Conservation (phyloP, 2,329 filamentous ascomycete species). For the Fusarium sterilihyphosum region DNA sequence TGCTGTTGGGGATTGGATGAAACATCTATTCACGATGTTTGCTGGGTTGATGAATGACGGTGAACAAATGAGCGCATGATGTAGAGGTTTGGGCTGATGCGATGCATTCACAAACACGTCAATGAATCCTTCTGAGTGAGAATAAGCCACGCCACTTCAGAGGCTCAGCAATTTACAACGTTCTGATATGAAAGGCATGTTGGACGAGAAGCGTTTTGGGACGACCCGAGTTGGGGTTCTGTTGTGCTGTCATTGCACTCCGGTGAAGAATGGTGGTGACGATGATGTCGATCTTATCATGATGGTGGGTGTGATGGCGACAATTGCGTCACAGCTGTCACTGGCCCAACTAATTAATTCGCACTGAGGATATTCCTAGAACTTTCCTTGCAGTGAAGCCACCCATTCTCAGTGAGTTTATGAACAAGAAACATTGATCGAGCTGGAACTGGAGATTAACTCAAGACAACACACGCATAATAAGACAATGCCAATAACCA, state of each 20-base stretch:
- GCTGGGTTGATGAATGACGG: slow-evolving; percentile 18
- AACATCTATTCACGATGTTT: slow-evolving; percentile 1
- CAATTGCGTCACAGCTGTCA: slow-evolving; percentile 32
- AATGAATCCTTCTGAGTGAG: not conserved
- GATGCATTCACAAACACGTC: not conserved
- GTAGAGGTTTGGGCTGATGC: not conserved
- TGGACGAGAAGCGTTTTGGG: slow-evolving; percentile 5
- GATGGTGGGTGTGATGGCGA: slow-evolving; percentile 19
- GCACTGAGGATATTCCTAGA: not conserved
- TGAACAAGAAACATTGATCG: not conserved
- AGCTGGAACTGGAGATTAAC: not conserved
- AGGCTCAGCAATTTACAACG: not conserved
- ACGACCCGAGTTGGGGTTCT: not conserved
- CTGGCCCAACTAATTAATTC: not conserved
- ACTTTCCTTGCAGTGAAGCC: not conserved
- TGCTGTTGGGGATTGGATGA: slow-evolving; percentile 5
- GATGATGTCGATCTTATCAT: slow-evolving; percentile 31
- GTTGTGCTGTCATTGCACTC: not conserved
- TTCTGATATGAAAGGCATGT: not conserved
- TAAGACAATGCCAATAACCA: slow-evolving; percentile 9
- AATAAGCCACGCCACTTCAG: not conserved
- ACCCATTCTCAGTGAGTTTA: not conserved
- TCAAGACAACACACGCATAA: not conserved
- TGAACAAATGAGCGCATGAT: slow-evolving; percentile 10
- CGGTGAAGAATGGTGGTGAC: slow-evolving; percentile 28